Conservation (phyloP, 306 rosid species). For the Acacia crassicarpa region DNA sequence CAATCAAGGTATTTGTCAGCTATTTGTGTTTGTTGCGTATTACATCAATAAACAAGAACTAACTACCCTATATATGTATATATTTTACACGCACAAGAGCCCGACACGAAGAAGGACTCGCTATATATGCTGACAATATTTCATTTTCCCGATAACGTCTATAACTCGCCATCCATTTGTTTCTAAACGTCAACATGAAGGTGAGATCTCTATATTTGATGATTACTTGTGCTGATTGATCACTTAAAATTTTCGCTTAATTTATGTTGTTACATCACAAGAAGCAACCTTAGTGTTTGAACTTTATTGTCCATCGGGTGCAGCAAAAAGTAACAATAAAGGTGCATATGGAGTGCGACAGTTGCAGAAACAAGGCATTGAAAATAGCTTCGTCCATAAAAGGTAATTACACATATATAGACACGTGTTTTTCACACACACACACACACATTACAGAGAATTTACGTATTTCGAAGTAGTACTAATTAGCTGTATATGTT, state of each 20-base stretch:
- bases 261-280: neutral
- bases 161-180: neutral
- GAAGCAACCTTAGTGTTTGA: neutral
- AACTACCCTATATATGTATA: neutral
- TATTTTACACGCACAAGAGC: neutral
- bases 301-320: neutral
- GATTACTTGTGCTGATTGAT: neutral
- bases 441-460: neutral
- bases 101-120: neutral
- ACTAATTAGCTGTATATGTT: neutral
- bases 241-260: neutral
- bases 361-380: neutral
- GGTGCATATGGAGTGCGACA: neutral
- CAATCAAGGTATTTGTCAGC: neutral
- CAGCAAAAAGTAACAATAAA: constrained; percentile 1
- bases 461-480: neutral
- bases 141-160: neutral
- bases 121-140: neutral
- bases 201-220: neutral
- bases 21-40: neutral
- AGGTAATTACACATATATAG: neutral
- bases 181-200: neutral
- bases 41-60: neutral
- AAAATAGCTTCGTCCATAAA: neutral
- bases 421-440: neutral